Base-by-base conservation (phyloP, 2,329 filamentous ascomycete species). In the Colletotrichum tofieldiae region DNA sequence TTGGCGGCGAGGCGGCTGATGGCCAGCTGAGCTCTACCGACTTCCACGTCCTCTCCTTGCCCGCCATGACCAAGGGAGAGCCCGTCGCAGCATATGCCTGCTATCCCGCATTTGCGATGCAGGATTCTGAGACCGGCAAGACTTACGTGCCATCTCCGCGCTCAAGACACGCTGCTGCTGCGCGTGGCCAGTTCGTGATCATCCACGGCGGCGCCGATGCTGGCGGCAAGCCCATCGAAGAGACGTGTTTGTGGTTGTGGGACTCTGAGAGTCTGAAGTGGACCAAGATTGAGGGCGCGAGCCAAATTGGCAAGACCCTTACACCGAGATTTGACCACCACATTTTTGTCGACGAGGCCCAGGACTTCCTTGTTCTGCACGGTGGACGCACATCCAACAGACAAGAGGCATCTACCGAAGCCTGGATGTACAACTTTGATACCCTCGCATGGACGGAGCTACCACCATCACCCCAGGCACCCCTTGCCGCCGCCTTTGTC, bases 11-110 rank as follows among this genome's bases (percentile, higher is more conserved):
- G 75, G 79, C 75, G 1, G 76, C 78, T 54, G 76, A 75, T 51
- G 76, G 82, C 72, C 72, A 81, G 69, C 80, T 88, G 35, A 86
- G 86, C 41, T 82, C 84, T 66, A 86, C 86, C 76, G 83, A 85
- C 65, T 84, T 90, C 61, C 86, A 89, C 75, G 83, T 86, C 29
- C 78, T 90, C 63, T 85, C 88, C 16, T 77, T 90, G 2, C 86
- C 88, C 2, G 63, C 65, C n/a, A 82, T 82, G n/a, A 80, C 84
- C 49, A 68, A 76, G 23, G 75, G 78, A 16, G 75, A 81, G 32
- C 66, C 70, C 3, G 51, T 58, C 14, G 70, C 70, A 5, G 66
- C 70, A 1, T 82, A 84, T 75, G 78, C 71, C 37, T 80, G 66
- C 71, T 84, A 75, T 78, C 81, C 73, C 43, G 79, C 76, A 41